Evolutionary conservation across 257 asterid species (phyloP), one percentile per base, ranked within the genome.

Genomic region (Lantana camara): DNA sequence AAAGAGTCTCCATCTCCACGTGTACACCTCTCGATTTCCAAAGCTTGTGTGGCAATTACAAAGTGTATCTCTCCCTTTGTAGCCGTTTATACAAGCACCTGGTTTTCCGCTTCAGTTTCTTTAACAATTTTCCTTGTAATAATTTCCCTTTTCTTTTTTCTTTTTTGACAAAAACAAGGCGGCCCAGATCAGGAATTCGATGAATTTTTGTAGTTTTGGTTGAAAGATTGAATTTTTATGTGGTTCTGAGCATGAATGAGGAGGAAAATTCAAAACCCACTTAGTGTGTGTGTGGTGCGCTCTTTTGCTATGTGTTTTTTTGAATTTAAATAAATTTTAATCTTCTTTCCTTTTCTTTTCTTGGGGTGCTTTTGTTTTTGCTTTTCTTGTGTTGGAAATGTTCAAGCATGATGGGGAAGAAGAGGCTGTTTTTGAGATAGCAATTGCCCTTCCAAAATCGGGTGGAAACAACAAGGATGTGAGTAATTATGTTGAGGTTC

Each of bases 361-460:
- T 45, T 21, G 58, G 60, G 49, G 76, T 48, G 52, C 61, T 24
- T 44, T 76, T 57, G 4, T 47, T 32, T 47, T 52, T 54, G 35
- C 3, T 48, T 48, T 56, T 29, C 45, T 22, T 11, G 7, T 12
- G 44, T 48, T 66, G 74, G 82, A 78, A 76, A 89, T 91, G 98
- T 78, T 76, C 58, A 87, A 52, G 75, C 35, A 60, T 62, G 83
- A 64, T 29, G 57, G 49, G 72, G 87, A 83, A 67, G 90, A 84
- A 83, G 85, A 72, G 63, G 50, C 67, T 55, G 73, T 73, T 57
- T 85, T 82, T 71, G 97, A 93, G 80, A 88, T 90, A 40, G 97
- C 84, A 29, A 62, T 93, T 47, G 99, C 81, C 40, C 70, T 93
- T 70, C 79, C 86, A 4, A 89, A 87, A 77, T 67, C 72, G 74